These are phyloP conservation scores for Blastomyces percursus DNA, from an alignment of 2,329 filamentous ascomycete genomes.

Conservation along the genomic window DNA sequence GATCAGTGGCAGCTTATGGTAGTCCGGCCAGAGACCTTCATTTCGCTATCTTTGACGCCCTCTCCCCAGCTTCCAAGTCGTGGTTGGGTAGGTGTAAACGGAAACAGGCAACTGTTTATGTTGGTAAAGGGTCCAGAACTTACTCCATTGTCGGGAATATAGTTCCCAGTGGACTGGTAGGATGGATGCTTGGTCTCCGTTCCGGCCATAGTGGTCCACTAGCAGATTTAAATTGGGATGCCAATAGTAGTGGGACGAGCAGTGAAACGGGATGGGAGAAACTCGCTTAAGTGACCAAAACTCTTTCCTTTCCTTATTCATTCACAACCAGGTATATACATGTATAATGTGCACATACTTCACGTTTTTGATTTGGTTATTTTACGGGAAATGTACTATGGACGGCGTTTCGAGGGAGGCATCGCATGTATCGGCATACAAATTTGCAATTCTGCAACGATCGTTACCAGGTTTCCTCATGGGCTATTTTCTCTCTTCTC, in stretches of 20 bases:
- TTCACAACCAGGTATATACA: neutral
- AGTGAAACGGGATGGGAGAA: conserved; percentile 30
- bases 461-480: neutral
- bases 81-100: conserved; percentile 29
- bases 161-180: conserved; percentile 66
- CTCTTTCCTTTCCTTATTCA: neutral
- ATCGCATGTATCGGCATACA: neutral
- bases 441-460: neutral
- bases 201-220: conserved; percentile 15
- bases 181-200: conserved; percentile 82
- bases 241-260: conserved; percentile 20
- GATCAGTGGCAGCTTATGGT: conserved; percentile 41
- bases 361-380: conserved; percentile 13
- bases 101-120: conserved; percentile 52
- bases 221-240: conserved; percentile 15
- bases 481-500: neutral
- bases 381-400: conserved; percentile 15
- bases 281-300: conserved; percentile 11
- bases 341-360: neutral
- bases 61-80: conserved; percentile 44
- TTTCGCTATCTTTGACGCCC: conserved; percentile 79
- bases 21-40: conserved; percentile 70
- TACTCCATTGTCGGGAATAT: conserved; percentile 79
- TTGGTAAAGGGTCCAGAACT: conserved; percentile 71
- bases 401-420: neutral